Percentiles rank a stretch among this genome's conserved stretches.
phyloP scores from a whole-genome alignment of 2,329 filamentous ascomycete species.

The Tolypocladium ovalisporum region DNA sequence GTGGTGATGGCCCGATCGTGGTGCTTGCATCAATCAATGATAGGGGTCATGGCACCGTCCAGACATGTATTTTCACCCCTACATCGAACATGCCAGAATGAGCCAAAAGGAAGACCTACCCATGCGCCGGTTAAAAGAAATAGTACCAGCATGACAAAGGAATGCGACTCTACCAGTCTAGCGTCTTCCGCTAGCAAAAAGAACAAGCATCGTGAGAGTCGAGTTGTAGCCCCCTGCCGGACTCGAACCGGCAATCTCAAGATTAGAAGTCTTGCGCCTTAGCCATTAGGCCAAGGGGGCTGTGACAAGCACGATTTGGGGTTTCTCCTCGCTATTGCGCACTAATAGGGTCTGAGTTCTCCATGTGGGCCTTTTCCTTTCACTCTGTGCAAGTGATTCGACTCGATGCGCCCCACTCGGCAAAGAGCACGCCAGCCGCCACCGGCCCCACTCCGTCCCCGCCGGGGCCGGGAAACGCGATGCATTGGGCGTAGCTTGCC shows the following conservation, averaged over 20 bases:
- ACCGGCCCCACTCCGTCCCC: neutral
- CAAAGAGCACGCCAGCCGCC: neutral
- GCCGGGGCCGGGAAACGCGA: neutral
- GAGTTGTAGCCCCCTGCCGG: conserved; percentile 2
- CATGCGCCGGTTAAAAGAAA: neutral
- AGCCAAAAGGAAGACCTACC: neutral
- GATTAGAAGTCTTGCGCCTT: conserved; percentile 6
- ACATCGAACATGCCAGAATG: neutral
- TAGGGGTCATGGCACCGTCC: no score
- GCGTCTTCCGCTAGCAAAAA: neutral
- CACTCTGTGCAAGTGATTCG: neutral
- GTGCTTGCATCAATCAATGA: neutral
- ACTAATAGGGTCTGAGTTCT: neutral
- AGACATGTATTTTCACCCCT: neutral
- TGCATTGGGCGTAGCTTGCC: neutral
- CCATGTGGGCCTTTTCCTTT: neutral
- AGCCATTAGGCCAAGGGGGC: conserved; percentile 5
- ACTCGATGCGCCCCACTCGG: neutral
- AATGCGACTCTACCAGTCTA: neutral
- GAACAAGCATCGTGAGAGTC: neutral
- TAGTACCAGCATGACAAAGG: no score
- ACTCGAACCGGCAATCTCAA: conserved; percentile 5
- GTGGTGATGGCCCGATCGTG: conserved; percentile 10
- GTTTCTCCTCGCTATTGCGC: neutral
- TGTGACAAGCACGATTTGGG: neutral